Evolutionary conservation across 192 early-diverging fungal genomes (phyloP), one percentile per base, ranked within the genome.

Genomic region (Mortierella alpina): DNA sequence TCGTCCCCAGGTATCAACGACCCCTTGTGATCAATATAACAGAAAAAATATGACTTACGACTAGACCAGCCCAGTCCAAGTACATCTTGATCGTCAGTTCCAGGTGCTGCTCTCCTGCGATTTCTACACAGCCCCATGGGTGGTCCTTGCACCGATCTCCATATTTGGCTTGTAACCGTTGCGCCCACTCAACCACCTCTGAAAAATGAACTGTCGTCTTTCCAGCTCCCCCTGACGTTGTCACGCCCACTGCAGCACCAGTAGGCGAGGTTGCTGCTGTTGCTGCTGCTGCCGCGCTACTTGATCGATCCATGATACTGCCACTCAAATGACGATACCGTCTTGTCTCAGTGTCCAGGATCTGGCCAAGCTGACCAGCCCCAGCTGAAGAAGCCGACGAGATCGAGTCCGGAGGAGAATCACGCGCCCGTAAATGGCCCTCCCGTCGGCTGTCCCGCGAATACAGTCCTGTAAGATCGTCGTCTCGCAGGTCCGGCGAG

Each of bases 81-180:
- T 80, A 80, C 77, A 80, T 80, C 66, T 80, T 80, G 47, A 80
- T 80, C 0, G 70, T 80, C 52, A 80, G 41, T 48, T 80, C 77
- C 49, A 80, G 13, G 53, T 80, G 77, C 18, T 52, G 52, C 23
- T 65, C 54, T 6, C 62, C 56, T n/a, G 75, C 15, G 15, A 68
- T 72, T n/a, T 72, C 59, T 12, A 80, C 77, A 68, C 77, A 80
- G 0, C 77, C 77, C 77, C 70, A 72, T 59, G 77, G 70, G n/a
- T 80, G 77, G 10, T 72, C 66, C 11, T 72, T 72, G 66, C 77
- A 80, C 44, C 60, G 22, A 8, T 44, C 40, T 7, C 70, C 70
- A 45, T 80, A 80, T 31, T 72, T 80, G 17, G 53, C 22, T 31
- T 80, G 70, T 14, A 80, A n/a, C 2, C 18, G 59, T 18, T 72